Evolutionary conservation across 202 grass and related monocot species (phyloP), one percentile per base, ranked within the genome.

Genomic region (Brachypodium distachyon): DNA sequence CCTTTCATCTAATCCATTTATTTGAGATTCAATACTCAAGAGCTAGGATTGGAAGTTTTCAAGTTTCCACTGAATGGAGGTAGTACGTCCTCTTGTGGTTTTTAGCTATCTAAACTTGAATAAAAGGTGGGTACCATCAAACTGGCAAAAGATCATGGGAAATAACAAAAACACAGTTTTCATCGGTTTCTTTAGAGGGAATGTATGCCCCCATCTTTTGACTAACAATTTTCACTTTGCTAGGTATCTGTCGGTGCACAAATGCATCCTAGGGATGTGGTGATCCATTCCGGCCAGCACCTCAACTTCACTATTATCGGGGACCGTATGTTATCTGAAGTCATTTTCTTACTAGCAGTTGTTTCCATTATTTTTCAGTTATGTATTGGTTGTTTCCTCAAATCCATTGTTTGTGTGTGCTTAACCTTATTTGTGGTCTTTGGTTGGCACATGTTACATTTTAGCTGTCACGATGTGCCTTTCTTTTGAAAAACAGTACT

Each of bases 191-290:
- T 77, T 76, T 72, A 0, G 31, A 42, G 47, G 27, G 25, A 40
- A 67, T 60, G 43, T 49, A 31, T 54, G 42, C 59, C 26, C 1
- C 43, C 17, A 55, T 61, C 31, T 85, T 28, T 26, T 50, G 41
- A 70, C 55, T 78, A 41, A 70, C 43, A 31, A 67, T 16, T 77
- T 72, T 62, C 38, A 17, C 36, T 53, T 21, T 80, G 8, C 47
- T 77, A 97, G 94, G 94, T 97, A 86, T 92, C 91, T 51, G 91
- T 92, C 81, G 91, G 84, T 62, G 81, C 86, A 38, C 78, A 85
- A 77, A 79, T 97, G 51, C 86, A 80, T 86, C 84, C 91, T 44
- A 83, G 72, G 62, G 88, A 91, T 84, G 77, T 87, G 79, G 72
- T 86, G 50, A 73, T 90, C 64, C 75, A 72, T 72, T 81, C 90